Percentiles rank a stretch among this genome's conserved stretches.
phyloP scores from a whole-genome alignment of 495 filamentous ascomycete species.

The Pseudotulostoma volvatum region DNA sequence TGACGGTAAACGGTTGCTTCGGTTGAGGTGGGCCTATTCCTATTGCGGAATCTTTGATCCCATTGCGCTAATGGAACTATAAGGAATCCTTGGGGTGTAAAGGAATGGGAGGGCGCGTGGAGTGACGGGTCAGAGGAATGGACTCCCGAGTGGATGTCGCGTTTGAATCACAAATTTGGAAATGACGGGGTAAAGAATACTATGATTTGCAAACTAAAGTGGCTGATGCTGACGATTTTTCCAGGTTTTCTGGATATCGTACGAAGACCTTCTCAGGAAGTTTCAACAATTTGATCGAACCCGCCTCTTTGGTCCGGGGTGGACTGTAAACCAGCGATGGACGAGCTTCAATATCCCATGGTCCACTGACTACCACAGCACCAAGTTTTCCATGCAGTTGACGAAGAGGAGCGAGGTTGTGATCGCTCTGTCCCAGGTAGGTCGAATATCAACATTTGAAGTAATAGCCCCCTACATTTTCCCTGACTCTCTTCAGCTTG shows the following conservation, averaged over 20 bases:
- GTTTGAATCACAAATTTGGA: constrained; percentile 67
- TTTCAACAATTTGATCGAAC: constrained; percentile 75
- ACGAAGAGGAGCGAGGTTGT: constrained; percentile 52
- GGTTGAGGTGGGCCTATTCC: constrained; percentile 35
- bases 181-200: constrained; percentile 50
- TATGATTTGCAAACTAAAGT: neutral
- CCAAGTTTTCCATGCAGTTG: constrained; percentile 60
- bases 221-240: constrained; percentile 5
- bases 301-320: constrained; percentile 69
- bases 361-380: constrained; percentile 70
- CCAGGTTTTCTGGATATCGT: constrained; percentile 53
- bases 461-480: neutral
- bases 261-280: constrained; percentile 67
- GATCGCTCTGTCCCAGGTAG: constrained; percentile 57
- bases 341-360: constrained; percentile 71
- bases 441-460: neutral
- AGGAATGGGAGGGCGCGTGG: constrained; percentile 73
- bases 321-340: constrained; percentile 75
- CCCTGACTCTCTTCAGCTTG: constrained; percentile 32
- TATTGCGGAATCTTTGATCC: neutral
- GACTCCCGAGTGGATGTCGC: constrained; percentile 74
- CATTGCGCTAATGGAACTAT: constrained; percentile 7
- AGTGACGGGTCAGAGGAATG: constrained; percentile 84
- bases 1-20: constrained; percentile 54
- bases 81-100: constrained; percentile 75